phyloP scores from a whole-genome alignment of 768 basidiomycete genomes.

The Mycena kentingensis region DNA sequence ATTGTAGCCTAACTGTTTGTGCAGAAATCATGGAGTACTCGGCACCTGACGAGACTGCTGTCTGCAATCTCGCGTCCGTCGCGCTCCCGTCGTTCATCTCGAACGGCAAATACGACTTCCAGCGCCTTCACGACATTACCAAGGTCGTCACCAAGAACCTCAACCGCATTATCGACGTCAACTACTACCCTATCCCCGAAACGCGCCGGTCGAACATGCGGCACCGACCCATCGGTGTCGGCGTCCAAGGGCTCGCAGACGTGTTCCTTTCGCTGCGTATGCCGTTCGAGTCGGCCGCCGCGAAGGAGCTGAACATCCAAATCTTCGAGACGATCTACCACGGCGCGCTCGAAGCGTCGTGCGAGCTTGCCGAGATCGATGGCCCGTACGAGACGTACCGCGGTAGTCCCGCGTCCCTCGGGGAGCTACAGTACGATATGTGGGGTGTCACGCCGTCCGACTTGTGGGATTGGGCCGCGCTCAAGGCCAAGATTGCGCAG shows the following conservation, averaged over 20 bases:
- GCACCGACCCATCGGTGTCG: conserved; percentile 81
- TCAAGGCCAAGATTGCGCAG: conserved; percentile 71
- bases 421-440: conserved; percentile 73
- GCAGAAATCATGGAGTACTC: conserved; percentile 89
- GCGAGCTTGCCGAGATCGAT: conserved; percentile 61
- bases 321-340: conserved; percentile 91
- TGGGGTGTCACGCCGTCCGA: conserved; percentile 71
- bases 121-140: conserved; percentile 72
- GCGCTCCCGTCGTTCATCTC: conserved; percentile 75
- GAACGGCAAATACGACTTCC: conserved; percentile 69
- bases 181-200: conserved; percentile 78
- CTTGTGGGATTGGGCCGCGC: conserved; percentile 74
- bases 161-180: conserved; percentile 73
- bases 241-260: conserved; percentile 83
- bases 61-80: conserved; percentile 83
- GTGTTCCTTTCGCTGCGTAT: conserved; percentile 83
- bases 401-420: conserved; percentile 70
- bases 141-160: conserved; percentile 80
- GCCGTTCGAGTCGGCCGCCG: conserved; percentile 74
- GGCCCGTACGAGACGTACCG: conserved; percentile 70
- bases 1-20: too few species aligned
- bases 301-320: conserved; percentile 69
- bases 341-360: conserved; percentile 71
- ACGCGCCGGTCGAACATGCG: conserved; percentile 78
- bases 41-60: conserved; percentile 78